phyloP scores from a whole-genome alignment of 768 basidiomycete species.

The Gloeopeniophorella convolvens region DNA sequence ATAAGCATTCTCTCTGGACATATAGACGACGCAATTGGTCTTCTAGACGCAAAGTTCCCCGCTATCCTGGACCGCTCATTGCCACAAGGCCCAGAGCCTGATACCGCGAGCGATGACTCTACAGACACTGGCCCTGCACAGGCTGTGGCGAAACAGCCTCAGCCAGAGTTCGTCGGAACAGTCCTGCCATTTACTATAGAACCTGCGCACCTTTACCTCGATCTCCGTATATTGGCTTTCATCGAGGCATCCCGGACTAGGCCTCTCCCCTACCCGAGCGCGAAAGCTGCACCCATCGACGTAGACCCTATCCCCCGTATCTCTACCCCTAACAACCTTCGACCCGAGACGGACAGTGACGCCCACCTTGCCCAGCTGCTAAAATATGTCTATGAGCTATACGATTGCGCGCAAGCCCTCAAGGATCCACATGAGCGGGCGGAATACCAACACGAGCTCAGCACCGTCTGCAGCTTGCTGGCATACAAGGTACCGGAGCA shows the following conservation, averaged over 20 bases:
- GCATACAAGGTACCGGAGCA: conserved; percentile 79
- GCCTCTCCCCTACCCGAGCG: conserved; percentile 44
- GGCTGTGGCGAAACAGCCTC: conserved; percentile 21
- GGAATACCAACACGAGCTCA: conserved; percentile 62
- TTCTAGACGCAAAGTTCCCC: conserved; percentile 72
- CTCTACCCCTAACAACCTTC: conserved; percentile 15
- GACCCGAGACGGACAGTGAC: conserved; percentile 26
- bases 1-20: conserved; percentile 64
- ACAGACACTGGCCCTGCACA: background rate
- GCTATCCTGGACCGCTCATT: conserved; percentile 43
- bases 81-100: too few relatives aligned
- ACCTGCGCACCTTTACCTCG: conserved; percentile 71
- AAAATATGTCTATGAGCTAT: conserved; percentile 58
- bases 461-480: conserved; percentile 67
- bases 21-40: conserved; percentile 61
- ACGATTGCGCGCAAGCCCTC: conserved; percentile 53
- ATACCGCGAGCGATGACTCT: too few relatives aligned
- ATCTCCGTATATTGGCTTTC: conserved; percentile 83
- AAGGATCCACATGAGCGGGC: conserved; percentile 47
- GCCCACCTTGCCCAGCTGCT: conserved; percentile 47
- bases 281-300: conserved; percentile 1
- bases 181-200: conserved; percentile 57
- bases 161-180: conserved; percentile 37
- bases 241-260: conserved; percentile 76
- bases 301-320: conserved; percentile 16